Conservation (phyloP, 2,329 filamentous ascomycete genomes). For the Diaporthe vaccinii region DNA sequence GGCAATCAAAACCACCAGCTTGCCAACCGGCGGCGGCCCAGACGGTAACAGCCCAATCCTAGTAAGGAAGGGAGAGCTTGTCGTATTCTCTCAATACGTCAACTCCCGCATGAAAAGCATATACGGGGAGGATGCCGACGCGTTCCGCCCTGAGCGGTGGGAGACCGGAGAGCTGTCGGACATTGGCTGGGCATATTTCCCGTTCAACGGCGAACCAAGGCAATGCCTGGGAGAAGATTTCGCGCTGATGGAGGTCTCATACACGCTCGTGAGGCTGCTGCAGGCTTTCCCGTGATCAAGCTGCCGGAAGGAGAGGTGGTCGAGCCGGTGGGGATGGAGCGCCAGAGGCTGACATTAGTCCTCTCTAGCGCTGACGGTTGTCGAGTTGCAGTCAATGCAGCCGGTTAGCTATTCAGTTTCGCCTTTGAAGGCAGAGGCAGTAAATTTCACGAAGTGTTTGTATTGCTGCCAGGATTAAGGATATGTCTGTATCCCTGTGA, state of each 20-base stretch:
- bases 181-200: conserved; percentile 51
- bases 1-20: conserved; percentile 48
- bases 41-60: conserved; percentile 50
- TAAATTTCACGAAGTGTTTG: neutral
- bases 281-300: conserved; percentile 41
- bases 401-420: neutral
- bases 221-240: conserved; percentile 54
- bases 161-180: conserved; percentile 46
- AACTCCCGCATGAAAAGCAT: conserved; percentile 52
- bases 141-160: conserved; percentile 55
- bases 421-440: neutral
- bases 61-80: conserved; percentile 46
- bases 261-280: conserved; percentile 40
- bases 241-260: conserved; percentile 46
- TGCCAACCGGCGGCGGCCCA: conserved; percentile 53
- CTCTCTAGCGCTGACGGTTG: conserved; percentile 4
- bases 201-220: conserved; percentile 54
- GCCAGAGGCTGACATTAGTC: conserved; percentile 44
- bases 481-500: too few relatives aligned
- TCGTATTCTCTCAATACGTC: conserved; percentile 49
- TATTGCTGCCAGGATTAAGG: neutral
- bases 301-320: conserved; percentile 39
- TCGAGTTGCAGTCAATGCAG: neutral
- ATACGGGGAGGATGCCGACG: conserved; percentile 51
- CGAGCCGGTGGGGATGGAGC: conserved; percentile 43